Base-by-base conservation (phyloP, 352 stramenopile genomes). In the Globisporangium orthogonon region DNA sequence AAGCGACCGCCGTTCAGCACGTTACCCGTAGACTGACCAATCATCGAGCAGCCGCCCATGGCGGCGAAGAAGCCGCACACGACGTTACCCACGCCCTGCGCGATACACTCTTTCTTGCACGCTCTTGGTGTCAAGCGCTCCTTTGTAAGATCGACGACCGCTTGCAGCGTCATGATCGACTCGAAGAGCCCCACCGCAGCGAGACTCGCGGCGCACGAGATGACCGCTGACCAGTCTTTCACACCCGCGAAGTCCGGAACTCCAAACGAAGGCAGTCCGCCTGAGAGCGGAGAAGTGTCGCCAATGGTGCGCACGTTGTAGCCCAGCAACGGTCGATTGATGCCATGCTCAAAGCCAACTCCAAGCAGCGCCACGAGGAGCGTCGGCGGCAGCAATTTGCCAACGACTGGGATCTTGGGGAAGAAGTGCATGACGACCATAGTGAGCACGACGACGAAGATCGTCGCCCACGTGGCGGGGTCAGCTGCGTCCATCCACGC, bases 21-120 rank as follows among this genome's bases (percentile, higher is more conserved):
- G 56, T 96, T 97, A 41, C 91, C 88, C 13, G 86, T 95, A 1
- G 86, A 95, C 74, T 96, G 95, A 4, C 93, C 95, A 51, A 98
- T 97, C 60, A 98, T 93, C 9, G 91, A 96, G 65, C 92, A 97
- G 33, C 94, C 94, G 55, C 92, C 95, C 79, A 98, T 97, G 41
- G 87, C 90, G 10, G 89, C 87, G 33, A 96, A 97, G 7, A 98
- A 70, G 10, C 93, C 93, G 56, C 76, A 88, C 33, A 97, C 61
- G n/a, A 98, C 57, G 64, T 98, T 98, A 23, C 85, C 94, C 45
- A 96, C 66, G 14, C 92, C 92, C 62, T 96, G 86, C 1, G 86
- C 89, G 43, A 97, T 72, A 46, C 83, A 93, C 70, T 97, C 88
- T 43, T 86, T 77, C 13, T 71, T 75, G 54, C 83, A 74, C 52